Evolutionary conservation across 1,284 basidiomycete species (phyloP), one percentile per base, ranked within the genome.

Genomic region (Acaromyces ingoldii): DNA sequence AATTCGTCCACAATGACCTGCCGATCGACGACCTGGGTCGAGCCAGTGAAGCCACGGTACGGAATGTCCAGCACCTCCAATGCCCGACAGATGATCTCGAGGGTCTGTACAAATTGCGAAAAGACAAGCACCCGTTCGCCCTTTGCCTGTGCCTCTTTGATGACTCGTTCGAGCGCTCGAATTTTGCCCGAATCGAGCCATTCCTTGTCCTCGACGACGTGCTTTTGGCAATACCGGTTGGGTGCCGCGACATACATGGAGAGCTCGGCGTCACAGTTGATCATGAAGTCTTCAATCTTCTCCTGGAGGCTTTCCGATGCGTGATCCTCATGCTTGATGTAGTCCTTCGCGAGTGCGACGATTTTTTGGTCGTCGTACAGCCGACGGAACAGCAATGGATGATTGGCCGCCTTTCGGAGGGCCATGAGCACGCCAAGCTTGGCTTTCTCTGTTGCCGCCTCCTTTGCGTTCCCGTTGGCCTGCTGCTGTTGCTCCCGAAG

Each of bases 1-100:
- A 97, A 98, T 73, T 95, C 87, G 70, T 99, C 95, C 0, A 98
- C 93, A 3, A 98, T 77, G 6, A 85, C 84, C 76, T 98, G 95
- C 15, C 95, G 83, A 50, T 91, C 85, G 69, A 92, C 91, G 17
- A 98, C 95, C 39, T 89, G 84, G 0, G 95, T 99, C 48, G 87
- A 86, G 1, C 95, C 95, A 0, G 95, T 97, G 48, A 99, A 81
- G n/a, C 93, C 78, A 28, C 91, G 82, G 76, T 85, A 96, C 60
- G 84, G 85, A 67, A 89, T 82, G n/a, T 82, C 79, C 73, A 84
- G 81, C 56, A 87, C 80, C 49, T 86, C 85, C 26, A 99, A 80
- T 9, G 93, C 82, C n/a, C 84, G 83, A 78, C 90, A 85, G 4
- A 98, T 80, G 65, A 98, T 96, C 75, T 74, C 72, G 38, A 76